Evolutionary conservation across 257 asterid genomes (phyloP).

Genomic region (Gynochthodes officinalis): DNA sequence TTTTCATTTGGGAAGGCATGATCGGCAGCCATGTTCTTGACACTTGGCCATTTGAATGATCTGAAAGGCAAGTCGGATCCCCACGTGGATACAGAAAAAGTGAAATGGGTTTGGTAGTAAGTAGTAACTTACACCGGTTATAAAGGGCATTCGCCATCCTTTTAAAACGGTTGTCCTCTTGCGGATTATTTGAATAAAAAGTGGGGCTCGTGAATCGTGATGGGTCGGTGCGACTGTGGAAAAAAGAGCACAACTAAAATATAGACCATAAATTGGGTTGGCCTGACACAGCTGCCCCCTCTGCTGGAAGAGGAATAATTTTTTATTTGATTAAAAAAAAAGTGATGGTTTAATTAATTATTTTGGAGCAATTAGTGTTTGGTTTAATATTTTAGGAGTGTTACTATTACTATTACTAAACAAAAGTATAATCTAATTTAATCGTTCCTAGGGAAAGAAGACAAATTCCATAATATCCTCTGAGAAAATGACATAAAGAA

Average conservation of each 20-base stretch:
- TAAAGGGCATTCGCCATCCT: not conserved
- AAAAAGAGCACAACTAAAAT: not conserved
- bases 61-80: not conserved
- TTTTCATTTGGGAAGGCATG: not conserved
- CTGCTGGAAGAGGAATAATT: not conserved
- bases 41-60: not conserved
- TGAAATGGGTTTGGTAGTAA: conserved; percentile 15
- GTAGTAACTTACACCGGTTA: conserved; percentile 15
- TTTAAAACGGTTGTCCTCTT: conserved; percentile 6
- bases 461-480: not conserved
- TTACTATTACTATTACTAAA: too few relatives aligned
- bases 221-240: conserved; percentile 22
- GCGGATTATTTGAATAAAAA: not conserved
- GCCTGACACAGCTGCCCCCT: conserved; percentile 9
- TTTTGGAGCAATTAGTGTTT: too few relatives aligned
- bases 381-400: too few relatives aligned
- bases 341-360: too few relatives aligned
- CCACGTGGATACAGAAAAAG: conserved; percentile 11
- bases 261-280: conserved; percentile 7
- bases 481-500: conserved; percentile 2
- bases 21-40: not conserved
- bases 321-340: not conserved
- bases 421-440: too few relatives aligned
- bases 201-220: not conserved
- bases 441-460: not conserved